Conservation (phyloP, 1,139 yeast species). For the Zygotorulaspora mrakii region DNA sequence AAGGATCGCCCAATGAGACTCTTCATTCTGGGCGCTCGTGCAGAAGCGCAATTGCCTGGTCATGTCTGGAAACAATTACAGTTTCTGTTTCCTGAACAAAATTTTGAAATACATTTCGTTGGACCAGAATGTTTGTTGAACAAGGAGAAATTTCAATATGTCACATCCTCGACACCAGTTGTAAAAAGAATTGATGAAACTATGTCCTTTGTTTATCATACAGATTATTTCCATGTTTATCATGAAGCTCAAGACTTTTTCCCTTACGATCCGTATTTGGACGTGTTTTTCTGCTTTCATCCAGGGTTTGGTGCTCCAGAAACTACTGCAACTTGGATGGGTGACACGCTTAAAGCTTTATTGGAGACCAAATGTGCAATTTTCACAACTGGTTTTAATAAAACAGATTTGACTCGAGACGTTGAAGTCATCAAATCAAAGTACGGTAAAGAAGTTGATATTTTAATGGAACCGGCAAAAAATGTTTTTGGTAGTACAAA, state of each 20-base stretch:
- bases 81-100: slow-evolving; percentile 75
- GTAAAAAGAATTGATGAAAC: slow-evolving; percentile 73
- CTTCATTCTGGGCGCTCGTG: slow-evolving; percentile 85
- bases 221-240: slow-evolving; percentile 84
- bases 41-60: slow-evolving; percentile 90
- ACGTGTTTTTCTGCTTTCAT: slow-evolving; percentile 87
- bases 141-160: slow-evolving; percentile 52
- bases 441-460: slow-evolving; percentile 74
- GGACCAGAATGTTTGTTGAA: slow-evolving; percentile 92
- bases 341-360: slow-evolving; percentile 75
- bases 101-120: slow-evolving; percentile 82
- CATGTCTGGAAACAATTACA: slow-evolving; percentile 95
- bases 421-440: slow-evolving; percentile 62
- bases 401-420: slow-evolving; percentile 66
- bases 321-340: slow-evolving; percentile 84
- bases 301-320: slow-evolving; percentile 91
- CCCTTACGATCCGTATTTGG: slow-evolving; percentile 97
- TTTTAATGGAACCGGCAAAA: slow-evolving; percentile 67
- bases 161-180: slow-evolving; percentile 53
- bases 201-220: slow-evolving; percentile 73
- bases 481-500: slow-evolving; percentile 82
- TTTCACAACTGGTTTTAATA: slow-evolving; percentile 85
- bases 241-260: slow-evolving; percentile 91
- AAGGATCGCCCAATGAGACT: slow-evolving; percentile 88
- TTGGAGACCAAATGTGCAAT: slow-evolving; percentile 91